Conservation (phyloP, 176 grass and related monocot genomes). For the Carex littledalei region DNA sequence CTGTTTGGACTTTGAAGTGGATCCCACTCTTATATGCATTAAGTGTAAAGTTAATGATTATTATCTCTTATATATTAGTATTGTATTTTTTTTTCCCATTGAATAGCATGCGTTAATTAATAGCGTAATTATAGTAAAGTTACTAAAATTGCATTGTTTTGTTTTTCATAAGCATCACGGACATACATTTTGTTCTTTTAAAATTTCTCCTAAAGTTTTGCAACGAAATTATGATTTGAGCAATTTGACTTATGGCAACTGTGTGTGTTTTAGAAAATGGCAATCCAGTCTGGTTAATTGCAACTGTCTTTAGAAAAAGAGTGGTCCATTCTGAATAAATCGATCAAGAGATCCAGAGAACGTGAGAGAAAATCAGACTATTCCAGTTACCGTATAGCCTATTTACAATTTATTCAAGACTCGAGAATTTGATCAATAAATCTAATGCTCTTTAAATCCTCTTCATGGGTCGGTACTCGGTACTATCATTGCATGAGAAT, state of each 20-base stretch:
- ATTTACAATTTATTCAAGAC: neutral
- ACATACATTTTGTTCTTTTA: neutral
- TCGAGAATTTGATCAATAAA: neutral
- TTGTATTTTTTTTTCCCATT: neutral
- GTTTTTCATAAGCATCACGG: neutral
- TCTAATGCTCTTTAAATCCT: neutral
- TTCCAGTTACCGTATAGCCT: neutral
- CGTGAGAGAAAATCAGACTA: constrained; percentile 4
- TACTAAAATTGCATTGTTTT: neutral
- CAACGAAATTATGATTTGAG: neutral
- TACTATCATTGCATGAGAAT: neutral
- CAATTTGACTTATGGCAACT: neutral
- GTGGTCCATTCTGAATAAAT: neutral
- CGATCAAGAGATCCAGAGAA: constrained; percentile 11
- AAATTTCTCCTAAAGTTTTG: neutral
- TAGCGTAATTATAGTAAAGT: neutral
- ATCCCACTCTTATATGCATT: neutral
- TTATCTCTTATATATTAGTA: neutral
- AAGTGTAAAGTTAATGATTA: neutral
- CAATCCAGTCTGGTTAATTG: neutral
- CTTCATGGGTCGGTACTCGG: neutral
- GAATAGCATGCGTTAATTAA: too few relatives aligned
- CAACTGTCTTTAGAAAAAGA: constrained; percentile 3
- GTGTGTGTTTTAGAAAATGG: neutral
- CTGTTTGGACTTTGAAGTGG: too few relatives aligned